These are phyloP conservation scores for Leccinum barrowsii DNA, from an alignment of 768 basidiomycete genomes.

Conservation along the genomic window DNA sequence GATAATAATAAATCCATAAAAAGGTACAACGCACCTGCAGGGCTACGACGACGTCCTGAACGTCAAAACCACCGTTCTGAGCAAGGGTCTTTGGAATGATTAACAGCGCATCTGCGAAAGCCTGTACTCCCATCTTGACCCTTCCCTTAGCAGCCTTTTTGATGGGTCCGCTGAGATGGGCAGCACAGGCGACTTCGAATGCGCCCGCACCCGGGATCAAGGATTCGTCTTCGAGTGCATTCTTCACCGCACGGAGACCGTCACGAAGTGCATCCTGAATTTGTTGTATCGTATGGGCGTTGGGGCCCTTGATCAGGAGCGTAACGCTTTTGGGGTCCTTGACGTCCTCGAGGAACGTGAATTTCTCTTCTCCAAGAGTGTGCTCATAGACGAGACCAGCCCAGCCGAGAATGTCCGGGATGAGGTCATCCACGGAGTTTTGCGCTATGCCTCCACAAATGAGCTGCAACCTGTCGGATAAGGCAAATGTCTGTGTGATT, in stretches of 20 bases:
- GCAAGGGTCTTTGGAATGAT: conserved; percentile 97
- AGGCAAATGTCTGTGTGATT: conserved; percentile 8
- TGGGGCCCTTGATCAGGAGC: conserved; percentile 95
- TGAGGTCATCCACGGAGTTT: conserved; percentile 96
- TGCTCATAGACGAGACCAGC: conserved; percentile 99
- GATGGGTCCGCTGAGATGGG: conserved; percentile 71
- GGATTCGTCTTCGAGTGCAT: conserved; percentile 86
- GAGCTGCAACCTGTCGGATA: conserved; percentile 69
- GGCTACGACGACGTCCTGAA: conserved; percentile 90
- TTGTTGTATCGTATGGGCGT: conserved; percentile 92
- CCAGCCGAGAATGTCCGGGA: conserved; percentile 89
- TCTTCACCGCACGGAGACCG: conserved; percentile 94
- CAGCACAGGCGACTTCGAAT: conserved; percentile 91
- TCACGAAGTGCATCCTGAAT: conserved; percentile 98
- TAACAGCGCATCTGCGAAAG: conserved; percentile 91
- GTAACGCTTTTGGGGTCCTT: conserved; percentile 94
- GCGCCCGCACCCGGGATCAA: conserved; percentile 97
- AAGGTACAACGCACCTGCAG: conserved; percentile 61
- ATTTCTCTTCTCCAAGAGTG: conserved; percentile 98
- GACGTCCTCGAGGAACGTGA: conserved; percentile 96
- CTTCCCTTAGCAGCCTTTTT: conserved; percentile 91
- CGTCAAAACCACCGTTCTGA: conserved; percentile 94
- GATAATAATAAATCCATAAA: conserved; percentile 1
- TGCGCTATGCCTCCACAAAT: conserved; percentile 94
- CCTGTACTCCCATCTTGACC: conserved; percentile 95